phyloP scores from a whole-genome alignment of 345 rosid species.

The Anacardium occidentale region DNA sequence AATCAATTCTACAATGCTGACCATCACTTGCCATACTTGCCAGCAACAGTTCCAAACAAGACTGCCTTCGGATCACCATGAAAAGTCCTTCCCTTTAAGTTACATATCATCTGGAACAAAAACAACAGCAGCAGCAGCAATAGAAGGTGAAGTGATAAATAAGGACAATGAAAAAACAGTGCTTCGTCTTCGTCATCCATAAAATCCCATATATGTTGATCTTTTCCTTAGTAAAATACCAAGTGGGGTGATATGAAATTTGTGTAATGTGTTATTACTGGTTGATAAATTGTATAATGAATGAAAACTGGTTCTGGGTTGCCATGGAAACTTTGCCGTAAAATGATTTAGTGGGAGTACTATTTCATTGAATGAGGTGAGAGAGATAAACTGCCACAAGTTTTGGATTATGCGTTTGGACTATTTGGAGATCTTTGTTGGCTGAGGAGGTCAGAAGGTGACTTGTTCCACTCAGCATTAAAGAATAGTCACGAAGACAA shows the following conservation, averaged over 20 bases:
- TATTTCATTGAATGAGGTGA: constrained; percentile 38
- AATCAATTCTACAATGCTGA: constrained; percentile 55
- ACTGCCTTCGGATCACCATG: constrained; percentile 28
- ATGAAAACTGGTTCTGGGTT: no score
- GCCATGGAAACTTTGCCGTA: not conserved
- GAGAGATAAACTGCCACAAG: constrained; percentile 22
- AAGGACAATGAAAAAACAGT: no score
- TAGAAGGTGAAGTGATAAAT: no score
- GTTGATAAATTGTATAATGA: constrained; percentile 31
- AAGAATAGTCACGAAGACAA: constrained; percentile 28
- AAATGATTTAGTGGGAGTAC: not conserved
- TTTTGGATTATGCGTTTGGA: constrained; percentile 56
- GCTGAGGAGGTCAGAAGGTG: constrained; percentile 32
- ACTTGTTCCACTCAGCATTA: constrained; percentile 23
- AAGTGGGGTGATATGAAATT: constrained; percentile 16
- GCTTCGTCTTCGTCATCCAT: no score
- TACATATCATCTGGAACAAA: constrained; percentile 34
- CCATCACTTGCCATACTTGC: constrained; percentile 79
- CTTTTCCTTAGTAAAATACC: constrained; percentile 9
- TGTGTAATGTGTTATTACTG: no score
- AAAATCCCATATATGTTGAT: not conserved
- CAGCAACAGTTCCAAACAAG: constrained; percentile 54
- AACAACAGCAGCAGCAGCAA: constrained; percentile 15
- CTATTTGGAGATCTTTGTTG: constrained; percentile 35
- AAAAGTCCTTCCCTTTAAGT: constrained; percentile 50